phyloP scores from a whole-genome alignment of 306 rosid species.

The Castanopsis chinensis region DNA sequence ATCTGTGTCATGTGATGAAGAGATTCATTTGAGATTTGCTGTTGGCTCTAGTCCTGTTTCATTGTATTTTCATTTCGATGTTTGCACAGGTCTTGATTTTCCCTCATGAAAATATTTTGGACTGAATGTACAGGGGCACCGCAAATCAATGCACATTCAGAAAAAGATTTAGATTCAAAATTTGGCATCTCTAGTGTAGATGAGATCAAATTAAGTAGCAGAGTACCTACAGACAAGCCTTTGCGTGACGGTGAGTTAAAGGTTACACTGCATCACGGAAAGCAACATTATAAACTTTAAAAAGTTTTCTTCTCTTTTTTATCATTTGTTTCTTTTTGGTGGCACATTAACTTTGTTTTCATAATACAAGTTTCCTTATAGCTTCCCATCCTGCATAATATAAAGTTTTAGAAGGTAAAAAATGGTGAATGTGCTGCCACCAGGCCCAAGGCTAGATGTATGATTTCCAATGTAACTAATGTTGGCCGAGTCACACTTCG shows the following conservation, averaged over 20 bases:
- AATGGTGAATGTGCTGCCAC: not conserved
- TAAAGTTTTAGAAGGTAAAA: not conserved
- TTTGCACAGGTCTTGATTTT: conserved; percentile 20
- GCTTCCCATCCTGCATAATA: not conserved
- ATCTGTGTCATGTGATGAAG: not conserved
- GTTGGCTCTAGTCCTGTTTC: not conserved
- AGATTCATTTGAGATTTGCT: not conserved
- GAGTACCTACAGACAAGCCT: conserved; percentile 40
- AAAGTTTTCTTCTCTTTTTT: not conserved
- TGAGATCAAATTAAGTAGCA: conserved; percentile 36
- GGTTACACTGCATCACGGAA: conserved; percentile 1
- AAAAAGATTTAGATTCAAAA: conserved; percentile 37
- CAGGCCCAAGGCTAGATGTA: not conserved
- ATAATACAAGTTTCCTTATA: not conserved
- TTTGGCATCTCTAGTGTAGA: conserved; percentile 23
- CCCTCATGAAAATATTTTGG: conserved; percentile 28
- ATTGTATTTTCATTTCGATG: conserved; percentile 1
- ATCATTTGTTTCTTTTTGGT: not conserved
- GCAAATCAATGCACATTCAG: conserved; percentile 21
- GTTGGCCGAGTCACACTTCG: not conserved
- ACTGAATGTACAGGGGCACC: conserved; percentile 44
- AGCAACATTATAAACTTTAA: conserved; percentile 1
- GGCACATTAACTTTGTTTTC: not conserved
- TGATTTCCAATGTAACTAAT: not conserved
- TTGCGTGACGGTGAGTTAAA: conserved; percentile 57